phyloP scores from a whole-genome alignment of 345 rosid genomes.

The Noccaea caerulescens region DNA sequence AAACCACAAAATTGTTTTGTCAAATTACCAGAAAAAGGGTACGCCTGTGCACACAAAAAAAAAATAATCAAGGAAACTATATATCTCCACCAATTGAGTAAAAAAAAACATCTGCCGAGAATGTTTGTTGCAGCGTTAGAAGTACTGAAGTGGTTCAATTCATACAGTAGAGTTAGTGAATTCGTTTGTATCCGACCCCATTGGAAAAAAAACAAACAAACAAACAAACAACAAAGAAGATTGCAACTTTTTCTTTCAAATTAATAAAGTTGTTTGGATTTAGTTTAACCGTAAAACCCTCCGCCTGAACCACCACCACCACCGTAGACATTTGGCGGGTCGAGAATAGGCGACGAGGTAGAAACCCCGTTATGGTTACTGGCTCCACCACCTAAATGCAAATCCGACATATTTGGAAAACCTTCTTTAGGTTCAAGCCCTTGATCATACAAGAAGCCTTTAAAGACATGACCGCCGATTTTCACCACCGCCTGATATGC shows the following conservation, averaged over 20 bases:
- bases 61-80: not conserved
- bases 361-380: slow-evolving; percentile 58
- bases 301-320: slow-evolving; percentile 64
- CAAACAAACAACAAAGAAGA: slow-evolving; percentile 12
- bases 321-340: slow-evolving; percentile 65
- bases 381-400: slow-evolving; percentile 79
- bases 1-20: not conserved
- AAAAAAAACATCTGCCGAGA: slow-evolving; percentile 4
- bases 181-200: slow-evolving; percentile 34
- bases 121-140: slow-evolving; percentile 13
- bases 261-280: slow-evolving; percentile 43
- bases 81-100: slow-evolving; percentile 5
- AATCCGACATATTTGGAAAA: slow-evolving; percentile 77
- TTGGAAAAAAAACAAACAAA: not conserved
- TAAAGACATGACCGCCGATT: slow-evolving; percentile 88
- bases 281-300: slow-evolving; percentile 67
- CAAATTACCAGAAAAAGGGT: no score
- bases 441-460: slow-evolving; percentile 90
- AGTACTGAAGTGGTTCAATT: slow-evolving; percentile 15
- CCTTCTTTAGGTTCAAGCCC: slow-evolving; percentile 75
- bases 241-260: slow-evolving; percentile 12
- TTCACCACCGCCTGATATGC: slow-evolving; percentile 92
- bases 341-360: slow-evolving; percentile 60
- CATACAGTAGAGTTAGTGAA: slow-evolving; percentile 19
- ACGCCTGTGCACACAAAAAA: not conserved